Conservation (phyloP, 495 filamentous ascomycete genomes). For the Trichoderma virens region DNA sequence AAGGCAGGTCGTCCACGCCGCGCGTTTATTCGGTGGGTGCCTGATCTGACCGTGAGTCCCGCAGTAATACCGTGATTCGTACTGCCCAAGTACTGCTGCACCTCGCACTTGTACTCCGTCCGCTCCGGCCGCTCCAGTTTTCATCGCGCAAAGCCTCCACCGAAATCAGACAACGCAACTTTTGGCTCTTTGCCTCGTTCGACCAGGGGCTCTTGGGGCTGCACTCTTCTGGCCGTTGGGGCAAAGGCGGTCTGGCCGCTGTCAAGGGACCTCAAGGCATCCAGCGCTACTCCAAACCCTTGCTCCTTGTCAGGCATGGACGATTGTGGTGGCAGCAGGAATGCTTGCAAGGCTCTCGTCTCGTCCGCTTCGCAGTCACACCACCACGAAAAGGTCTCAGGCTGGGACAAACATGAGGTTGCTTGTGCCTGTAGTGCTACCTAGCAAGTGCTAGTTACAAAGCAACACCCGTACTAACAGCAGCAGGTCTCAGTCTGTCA, state of each 20-base stretch:
- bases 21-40: not conserved
- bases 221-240: not conserved
- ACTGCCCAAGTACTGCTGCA: not conserved
- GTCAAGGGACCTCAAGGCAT: not conserved
- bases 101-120: no score
- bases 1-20: no score
- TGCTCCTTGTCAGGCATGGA: no score
- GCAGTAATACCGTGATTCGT: not conserved
- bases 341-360: not conserved
- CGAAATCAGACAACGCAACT: not conserved
- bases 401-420: not conserved
- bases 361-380: not conserved
- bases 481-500: not conserved
- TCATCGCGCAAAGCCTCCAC: not conserved
- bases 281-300: not conserved
- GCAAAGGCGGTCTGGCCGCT: slow-evolving; percentile 7
- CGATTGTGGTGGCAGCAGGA: not conserved
- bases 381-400: not conserved
- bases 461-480: not conserved
- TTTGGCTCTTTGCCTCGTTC: not conserved
- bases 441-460: not conserved
- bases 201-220: not conserved
- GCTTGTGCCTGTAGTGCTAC: not conserved
- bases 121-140: not conserved
- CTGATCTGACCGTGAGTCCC: not conserved